phyloP scores from a whole-genome alignment of 108 stramenopile species.

The Fistulifera pelliculosa region DNA sequence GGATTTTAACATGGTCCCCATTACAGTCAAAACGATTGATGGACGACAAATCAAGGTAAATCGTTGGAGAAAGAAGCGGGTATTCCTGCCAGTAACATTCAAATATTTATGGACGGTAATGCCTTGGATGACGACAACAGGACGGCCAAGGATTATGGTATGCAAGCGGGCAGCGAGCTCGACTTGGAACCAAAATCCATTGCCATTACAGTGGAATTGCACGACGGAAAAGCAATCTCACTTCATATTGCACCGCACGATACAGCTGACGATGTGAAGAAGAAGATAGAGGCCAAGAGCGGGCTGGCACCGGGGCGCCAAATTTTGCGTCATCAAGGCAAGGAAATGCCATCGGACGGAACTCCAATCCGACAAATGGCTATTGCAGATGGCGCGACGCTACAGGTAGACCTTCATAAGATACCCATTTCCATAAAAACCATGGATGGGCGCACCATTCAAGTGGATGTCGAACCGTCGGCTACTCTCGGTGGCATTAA shows the following conservation, averaged over 20 bases:
- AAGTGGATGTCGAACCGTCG: constrained; percentile 14
- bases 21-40: constrained; percentile 16
- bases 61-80: constrained; percentile 16
- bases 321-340: constrained; percentile 11
- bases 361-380: constrained; percentile 7
- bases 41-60: constrained; percentile 8
- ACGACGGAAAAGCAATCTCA: constrained; percentile 9
- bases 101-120: constrained; percentile 3
- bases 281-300: constrained; percentile 11
- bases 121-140: constrained; percentile 13
- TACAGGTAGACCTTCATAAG: constrained; percentile 13
- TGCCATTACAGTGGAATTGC: constrained; percentile 1
- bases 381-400: constrained; percentile 6
- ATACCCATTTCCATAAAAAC: constrained; percentile 14
- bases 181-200: constrained; percentile 16
- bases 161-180: constrained; percentile 14
- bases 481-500: constrained; percentile 12
- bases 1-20: constrained; percentile 13
- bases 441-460: constrained; percentile 15
- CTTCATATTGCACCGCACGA: constrained; percentile 12
- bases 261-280: constrained; percentile 11
- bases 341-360: constrained; percentile 10
- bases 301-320: constrained; percentile 14
- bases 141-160: constrained; percentile 13
- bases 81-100: constrained; percentile 13